Percentiles rank a stretch among this genome's conserved stretches.
Evolutionary conservation across 2,329 filamentous ascomycete species (phyloP).

Genomic region (Delphinella strobiligena): DNA sequence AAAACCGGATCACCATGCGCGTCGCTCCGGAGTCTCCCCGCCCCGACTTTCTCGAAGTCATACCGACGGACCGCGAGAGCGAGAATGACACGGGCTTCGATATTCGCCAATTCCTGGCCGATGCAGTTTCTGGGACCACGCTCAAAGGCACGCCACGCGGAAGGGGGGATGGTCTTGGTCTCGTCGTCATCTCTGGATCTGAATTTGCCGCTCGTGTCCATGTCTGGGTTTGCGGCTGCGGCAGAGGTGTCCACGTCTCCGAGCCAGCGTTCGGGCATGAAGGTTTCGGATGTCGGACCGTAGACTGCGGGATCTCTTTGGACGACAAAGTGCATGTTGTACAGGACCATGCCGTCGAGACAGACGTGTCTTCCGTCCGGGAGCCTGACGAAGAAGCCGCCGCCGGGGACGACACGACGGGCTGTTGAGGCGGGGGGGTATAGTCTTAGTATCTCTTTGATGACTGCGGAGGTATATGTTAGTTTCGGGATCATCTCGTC

Average conservation of each 20-base stretch:
- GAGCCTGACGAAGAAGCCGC: not conserved
- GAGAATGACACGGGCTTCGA: slow-evolving; percentile 40
- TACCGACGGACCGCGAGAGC: slow-evolving; percentile 39
- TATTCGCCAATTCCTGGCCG: slow-evolving; percentile 43
- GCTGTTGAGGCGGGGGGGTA: slow-evolving; percentile 38
- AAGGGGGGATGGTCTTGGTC: slow-evolving; percentile 12
- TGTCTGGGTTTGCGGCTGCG: no score
- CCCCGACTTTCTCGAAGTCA: slow-evolving; percentile 27
- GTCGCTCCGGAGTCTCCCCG: not conserved
- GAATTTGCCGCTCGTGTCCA: no score
- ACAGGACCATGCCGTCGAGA: not conserved
- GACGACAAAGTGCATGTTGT: not conserved
- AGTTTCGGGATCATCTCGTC: slow-evolving; percentile 34
- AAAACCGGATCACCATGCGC: not conserved
- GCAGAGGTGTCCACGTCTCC: not conserved
- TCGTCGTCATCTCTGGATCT: not conserved
- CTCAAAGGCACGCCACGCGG: slow-evolving; percentile 42
- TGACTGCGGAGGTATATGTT: slow-evolving; percentile 39
- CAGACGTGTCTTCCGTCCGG: not conserved
- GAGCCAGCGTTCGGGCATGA: slow-evolving; percentile 38
- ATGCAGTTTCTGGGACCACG: slow-evolving; percentile 44
- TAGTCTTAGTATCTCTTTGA: slow-evolving; percentile 42
- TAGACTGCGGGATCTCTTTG: not conserved
- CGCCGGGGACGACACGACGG: slow-evolving; percentile 17
- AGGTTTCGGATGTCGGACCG: slow-evolving; percentile 13